Conservation (phyloP, 192 early-diverging fungal genomes). For the Coemansia sp. region DNA sequence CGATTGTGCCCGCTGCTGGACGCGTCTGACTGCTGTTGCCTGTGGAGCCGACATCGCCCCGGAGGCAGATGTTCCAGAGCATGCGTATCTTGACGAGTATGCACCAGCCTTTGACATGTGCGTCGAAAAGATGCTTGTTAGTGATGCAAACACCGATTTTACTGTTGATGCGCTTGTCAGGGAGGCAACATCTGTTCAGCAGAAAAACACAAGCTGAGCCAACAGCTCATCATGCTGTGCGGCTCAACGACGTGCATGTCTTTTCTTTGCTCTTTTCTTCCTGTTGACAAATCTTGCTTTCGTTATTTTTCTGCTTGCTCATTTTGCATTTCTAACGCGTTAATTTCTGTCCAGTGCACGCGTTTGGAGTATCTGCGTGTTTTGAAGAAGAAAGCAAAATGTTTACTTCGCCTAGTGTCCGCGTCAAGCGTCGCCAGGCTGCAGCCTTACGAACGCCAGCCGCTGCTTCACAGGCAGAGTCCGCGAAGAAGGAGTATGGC, state of each 20-base stretch:
- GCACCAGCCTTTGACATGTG: conserved; percentile 45
- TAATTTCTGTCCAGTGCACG: neutral
- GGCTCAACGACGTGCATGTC: too few species aligned
- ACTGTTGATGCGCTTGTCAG: conserved; percentile 3
- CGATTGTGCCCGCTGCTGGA: conserved; percentile 93
- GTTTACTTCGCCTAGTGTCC: conserved; percentile 37
- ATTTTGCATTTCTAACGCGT: neutral
- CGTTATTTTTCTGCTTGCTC: neutral
- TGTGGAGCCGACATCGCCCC: conserved; percentile 19
- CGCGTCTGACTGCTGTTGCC: conserved; percentile 86
- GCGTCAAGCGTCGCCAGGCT: conserved; percentile 22
- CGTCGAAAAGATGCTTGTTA: conserved; percentile 14
- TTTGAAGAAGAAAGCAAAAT: conserved; percentile 5
- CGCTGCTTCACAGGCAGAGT: neutral
- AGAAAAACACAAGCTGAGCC: too few species aligned
- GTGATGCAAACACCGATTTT: conserved; percentile 27
- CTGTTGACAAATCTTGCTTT: neutral
- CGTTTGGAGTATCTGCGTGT: neutral
- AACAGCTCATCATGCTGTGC: too few species aligned
- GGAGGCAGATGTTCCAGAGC: conserved; percentile 60
- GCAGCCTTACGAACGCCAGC: conserved; percentile 1
- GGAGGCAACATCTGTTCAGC: neutral
- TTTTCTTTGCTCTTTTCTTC: neutral
- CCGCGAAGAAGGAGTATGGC: neutral
- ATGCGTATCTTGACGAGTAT: conserved; percentile 66